phyloP scores from a whole-genome alignment of 768 basidiomycete genomes.

The Psilocybe azurescens region DNA sequence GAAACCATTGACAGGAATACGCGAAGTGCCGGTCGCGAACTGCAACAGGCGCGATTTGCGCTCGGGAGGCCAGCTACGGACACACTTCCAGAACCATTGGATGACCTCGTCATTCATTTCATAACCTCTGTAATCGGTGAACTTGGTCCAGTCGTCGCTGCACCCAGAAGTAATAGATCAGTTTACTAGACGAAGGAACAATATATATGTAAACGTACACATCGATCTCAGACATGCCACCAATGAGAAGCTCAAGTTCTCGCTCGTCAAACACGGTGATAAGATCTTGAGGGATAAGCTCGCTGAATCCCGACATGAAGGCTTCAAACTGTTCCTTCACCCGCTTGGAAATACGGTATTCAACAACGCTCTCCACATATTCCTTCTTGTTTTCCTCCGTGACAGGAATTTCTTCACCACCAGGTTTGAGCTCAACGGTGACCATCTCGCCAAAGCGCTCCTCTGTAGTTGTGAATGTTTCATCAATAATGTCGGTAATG shows the following conservation, averaged over 20 bases:
- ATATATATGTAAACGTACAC: slow-evolving; percentile 64
- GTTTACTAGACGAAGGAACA: not conserved
- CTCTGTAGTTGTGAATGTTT: slow-evolving; percentile 96
- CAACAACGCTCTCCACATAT: slow-evolving; percentile 92
- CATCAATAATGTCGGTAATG: slow-evolving; percentile 97
- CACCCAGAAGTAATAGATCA: not conserved
- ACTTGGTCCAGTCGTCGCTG: slow-evolving; percentile 98
- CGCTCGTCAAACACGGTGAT: slow-evolving; percentile 99
- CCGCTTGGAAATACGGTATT: slow-evolving; percentile 96
- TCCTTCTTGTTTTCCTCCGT: slow-evolving; percentile 99
- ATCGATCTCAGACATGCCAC: slow-evolving; percentile 99
- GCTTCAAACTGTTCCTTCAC: slow-evolving; percentile 99
- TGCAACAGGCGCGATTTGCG: slow-evolving; percentile 95
- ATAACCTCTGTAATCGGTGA: slow-evolving; percentile 98
- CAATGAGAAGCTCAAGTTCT: slow-evolving; percentile 95
- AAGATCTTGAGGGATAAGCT: slow-evolving; percentile 96
- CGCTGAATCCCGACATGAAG: slow-evolving; percentile 99
- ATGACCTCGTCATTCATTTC: slow-evolving; percentile 96
- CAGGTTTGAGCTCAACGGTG: slow-evolving; percentile 92
- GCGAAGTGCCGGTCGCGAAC: slow-evolving; percentile 96
- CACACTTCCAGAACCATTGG: slow-evolving; percentile 99
- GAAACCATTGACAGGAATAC: slow-evolving; percentile 98
- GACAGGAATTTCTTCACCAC: slow-evolving; percentile 84
- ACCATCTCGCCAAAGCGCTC: slow-evolving; percentile 99
- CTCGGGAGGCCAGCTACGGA: slow-evolving; percentile 97